Percentiles rank a stretch among this genome's conserved stretches.
phyloP scores from a whole-genome alignment of 768 basidiomycete genomes.

The Panus rudis region DNA sequence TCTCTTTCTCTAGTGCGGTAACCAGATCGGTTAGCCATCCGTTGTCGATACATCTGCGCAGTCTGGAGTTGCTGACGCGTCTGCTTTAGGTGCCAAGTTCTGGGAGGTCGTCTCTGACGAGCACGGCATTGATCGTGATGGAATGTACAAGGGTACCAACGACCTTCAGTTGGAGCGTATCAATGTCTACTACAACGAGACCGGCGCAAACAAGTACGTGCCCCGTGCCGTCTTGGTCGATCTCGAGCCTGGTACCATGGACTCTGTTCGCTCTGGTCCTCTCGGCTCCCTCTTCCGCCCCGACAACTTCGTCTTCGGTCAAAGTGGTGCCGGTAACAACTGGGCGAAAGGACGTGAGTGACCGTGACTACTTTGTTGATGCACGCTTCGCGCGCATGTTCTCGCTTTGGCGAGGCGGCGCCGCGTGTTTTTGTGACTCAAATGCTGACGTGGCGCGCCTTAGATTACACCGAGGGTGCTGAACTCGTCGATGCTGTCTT shows the following conservation, averaged over 20 bases:
- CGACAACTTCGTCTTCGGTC: conserved; percentile 97
- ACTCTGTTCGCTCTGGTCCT: conserved; percentile 84
- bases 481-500: conserved; percentile 98
- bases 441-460: conserved; percentile 11
- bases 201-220: conserved; percentile 93
- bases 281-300: conserved; percentile 92
- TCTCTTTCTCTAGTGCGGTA: conserved; percentile 70
- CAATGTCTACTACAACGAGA: conserved; percentile 97
- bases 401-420: conserved; percentile 10
- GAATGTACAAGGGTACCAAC: conserved; percentile 87
- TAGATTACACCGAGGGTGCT: conserved; percentile 92
- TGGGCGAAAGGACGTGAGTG: conserved; percentile 99
- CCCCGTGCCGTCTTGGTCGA: conserved; percentile 97
- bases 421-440: conserved; percentile 13
- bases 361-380: background rate
- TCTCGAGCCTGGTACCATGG: conserved; percentile 96
- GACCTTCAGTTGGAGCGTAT: conserved; percentile 97
- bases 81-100: conserved; percentile 76
- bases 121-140: conserved; percentile 92
- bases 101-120: conserved; percentile 99
- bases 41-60: conserved; percentile 27
- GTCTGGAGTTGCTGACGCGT: background rate
- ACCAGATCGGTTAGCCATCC: conserved; percentile 99
- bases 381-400: conserved; percentile 6
- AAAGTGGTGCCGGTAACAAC: conserved; percentile 98